Evolutionary conservation across 2,329 filamentous ascomycete species (phyloP).

Genomic region (Fusarium irregulare): DNA sequence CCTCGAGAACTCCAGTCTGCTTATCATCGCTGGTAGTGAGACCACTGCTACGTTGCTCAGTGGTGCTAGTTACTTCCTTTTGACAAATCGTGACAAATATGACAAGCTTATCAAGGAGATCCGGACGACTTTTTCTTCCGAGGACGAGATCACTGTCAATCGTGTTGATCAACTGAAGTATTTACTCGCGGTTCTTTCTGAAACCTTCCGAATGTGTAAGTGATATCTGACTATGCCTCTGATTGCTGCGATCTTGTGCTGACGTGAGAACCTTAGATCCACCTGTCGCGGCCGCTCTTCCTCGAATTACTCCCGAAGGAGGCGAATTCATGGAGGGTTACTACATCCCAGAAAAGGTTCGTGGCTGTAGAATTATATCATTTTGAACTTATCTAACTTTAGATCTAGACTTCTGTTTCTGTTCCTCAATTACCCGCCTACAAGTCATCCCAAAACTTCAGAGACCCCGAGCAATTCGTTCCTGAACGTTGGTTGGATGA

Average conservation of each 20-base stretch:
- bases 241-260: not conserved
- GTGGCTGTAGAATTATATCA: too few species aligned
- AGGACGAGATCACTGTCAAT: conserved; percentile 1
- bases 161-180: conserved; percentile 8
- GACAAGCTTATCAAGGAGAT: not conserved
- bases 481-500: conserved; percentile 14
- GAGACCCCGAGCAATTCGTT: not conserved
- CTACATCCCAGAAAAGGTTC: not conserved
- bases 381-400: too few species aligned
- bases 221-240: too few species aligned
- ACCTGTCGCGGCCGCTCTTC: not conserved
- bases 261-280: not conserved
- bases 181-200: not conserved
- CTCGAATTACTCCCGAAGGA: not conserved
- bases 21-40: conserved; percentile 10
- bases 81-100: not conserved
- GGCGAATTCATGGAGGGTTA: conserved; percentile 12
- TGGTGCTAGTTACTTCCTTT: not conserved
- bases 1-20: not conserved
- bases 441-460: not conserved
- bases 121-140: not conserved
- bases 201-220: conserved; percentile 7
- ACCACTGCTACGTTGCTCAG: conserved; percentile 8
- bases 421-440: conserved; percentile 2
- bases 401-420: not conserved